These are phyloP conservation scores for Gossypium australe DNA, from an alignment of 345 rosid genomes.

Conservation along the genomic window DNA sequence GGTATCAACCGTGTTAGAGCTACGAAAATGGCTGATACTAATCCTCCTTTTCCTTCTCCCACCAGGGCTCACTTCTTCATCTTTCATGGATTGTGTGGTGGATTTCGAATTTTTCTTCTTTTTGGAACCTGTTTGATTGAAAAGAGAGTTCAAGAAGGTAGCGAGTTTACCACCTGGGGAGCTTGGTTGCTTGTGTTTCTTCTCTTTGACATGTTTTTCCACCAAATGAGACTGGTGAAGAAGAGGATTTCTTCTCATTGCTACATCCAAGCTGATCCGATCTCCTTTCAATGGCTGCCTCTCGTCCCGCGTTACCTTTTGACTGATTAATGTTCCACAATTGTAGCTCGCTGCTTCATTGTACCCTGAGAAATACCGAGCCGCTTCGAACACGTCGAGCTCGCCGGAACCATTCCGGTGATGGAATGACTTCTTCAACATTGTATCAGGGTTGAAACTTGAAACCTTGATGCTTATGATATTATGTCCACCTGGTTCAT, in stretches of 20 bases:
- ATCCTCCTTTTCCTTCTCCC: slow-evolving; percentile 74
- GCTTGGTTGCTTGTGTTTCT: slow-evolving; percentile 72
- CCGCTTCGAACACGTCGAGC: slow-evolving; percentile 93
- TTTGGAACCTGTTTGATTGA: slow-evolving; percentile 63
- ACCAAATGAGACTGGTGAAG: slow-evolving; percentile 32
- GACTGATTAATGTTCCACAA: slow-evolving; percentile 14
- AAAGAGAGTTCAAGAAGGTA: slow-evolving; percentile 81
- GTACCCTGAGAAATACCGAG: slow-evolving; percentile 72
- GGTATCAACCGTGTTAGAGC: slow-evolving; percentile 44
- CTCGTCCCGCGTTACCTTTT: slow-evolving; percentile 41
- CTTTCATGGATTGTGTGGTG: slow-evolving; percentile 40
- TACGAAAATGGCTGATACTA: slow-evolving; percentile 79
- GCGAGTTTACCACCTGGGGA: slow-evolving; percentile 85
- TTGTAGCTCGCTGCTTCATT: slow-evolving; percentile 28
- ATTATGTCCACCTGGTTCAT: background rate
- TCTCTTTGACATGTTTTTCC: slow-evolving; percentile 46
- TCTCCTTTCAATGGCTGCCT: slow-evolving; percentile 42
- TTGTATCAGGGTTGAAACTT: slow-evolving; percentile 38
- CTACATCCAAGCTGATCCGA: slow-evolving; percentile 63
- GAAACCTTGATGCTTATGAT: background rate
- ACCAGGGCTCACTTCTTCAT: slow-evolving; percentile 60
- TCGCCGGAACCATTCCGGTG: slow-evolving; percentile 61
- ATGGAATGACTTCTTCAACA: slow-evolving; percentile 42
- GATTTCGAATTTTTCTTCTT: slow-evolving; percentile 69
- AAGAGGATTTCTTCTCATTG: slow-evolving; percentile 26